Conservation (phyloP, 495 filamentous ascomycete species). For the Penicillium antarcticum region DNA sequence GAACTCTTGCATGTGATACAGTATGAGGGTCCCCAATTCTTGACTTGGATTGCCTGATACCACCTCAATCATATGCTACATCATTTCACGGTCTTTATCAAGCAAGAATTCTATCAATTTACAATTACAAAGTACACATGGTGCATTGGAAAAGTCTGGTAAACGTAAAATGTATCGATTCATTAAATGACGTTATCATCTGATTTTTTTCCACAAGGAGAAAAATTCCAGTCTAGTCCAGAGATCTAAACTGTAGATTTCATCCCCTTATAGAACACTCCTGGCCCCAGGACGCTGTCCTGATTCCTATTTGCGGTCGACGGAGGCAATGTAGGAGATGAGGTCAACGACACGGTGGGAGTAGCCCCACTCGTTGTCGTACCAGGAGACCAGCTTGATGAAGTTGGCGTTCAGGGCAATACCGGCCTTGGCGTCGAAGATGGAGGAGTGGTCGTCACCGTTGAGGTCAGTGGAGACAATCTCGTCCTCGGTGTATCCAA, state of each 20-base stretch:
- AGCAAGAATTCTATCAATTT: background rate
- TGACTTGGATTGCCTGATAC: too few species aligned
- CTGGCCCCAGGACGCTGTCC: constrained; percentile 29
- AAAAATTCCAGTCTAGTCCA: background rate
- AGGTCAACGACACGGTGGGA: constrained; percentile 98
- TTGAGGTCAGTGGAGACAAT: constrained; percentile 91
- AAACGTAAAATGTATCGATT: constrained; percentile 26
- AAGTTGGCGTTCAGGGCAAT: constrained; percentile 98
- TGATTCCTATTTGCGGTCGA: constrained; percentile 60
- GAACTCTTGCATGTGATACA: too few species aligned
- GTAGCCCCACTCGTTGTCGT: constrained; percentile 98
- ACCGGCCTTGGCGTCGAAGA: constrained; percentile 99
- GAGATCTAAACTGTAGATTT: constrained; percentile 2
- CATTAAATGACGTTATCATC: constrained; percentile 32
- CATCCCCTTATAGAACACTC: constrained; percentile 34
- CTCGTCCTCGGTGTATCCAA: constrained; percentile 96
- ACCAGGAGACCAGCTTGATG: constrained; percentile 98
- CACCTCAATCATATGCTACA: too few species aligned
- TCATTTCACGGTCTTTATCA: too few species aligned
- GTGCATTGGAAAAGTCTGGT: too few species aligned
- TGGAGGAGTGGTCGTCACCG: constrained; percentile 87
- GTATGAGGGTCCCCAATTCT: too few species aligned
- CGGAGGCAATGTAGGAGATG: constrained; percentile 86
- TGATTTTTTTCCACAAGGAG: constrained; percentile 20
- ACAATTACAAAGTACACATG: too few species aligned